phyloP scores from a whole-genome alignment of 2,329 filamentous ascomycete species.

The Lasiodiplodia theobromae region DNA sequence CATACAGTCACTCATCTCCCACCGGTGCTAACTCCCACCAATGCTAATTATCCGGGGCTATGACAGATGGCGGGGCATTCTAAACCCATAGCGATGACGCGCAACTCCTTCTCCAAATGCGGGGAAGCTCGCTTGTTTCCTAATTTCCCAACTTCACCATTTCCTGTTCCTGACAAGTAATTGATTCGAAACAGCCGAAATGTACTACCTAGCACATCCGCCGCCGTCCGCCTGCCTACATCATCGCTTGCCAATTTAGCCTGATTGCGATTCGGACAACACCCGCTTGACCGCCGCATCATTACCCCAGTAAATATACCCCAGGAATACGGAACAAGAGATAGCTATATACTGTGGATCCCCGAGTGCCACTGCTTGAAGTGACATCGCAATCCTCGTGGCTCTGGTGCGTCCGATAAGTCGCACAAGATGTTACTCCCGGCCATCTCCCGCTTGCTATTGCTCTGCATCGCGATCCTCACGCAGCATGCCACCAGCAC shows the following conservation, averaged over 20 bases:
- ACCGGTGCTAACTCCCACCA: neutral
- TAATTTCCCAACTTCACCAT: neutral
- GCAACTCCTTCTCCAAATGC: neutral
- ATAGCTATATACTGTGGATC: neutral
- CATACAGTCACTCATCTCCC: neutral
- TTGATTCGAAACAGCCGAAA: slow-evolving; percentile 15
- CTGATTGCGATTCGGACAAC: slow-evolving; percentile 9
- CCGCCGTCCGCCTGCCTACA: neutral
- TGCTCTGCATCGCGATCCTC: neutral
- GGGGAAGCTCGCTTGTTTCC: slow-evolving; percentile 1
- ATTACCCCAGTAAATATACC: slow-evolving; percentile 6
- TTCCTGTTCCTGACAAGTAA: slow-evolving; percentile 18
- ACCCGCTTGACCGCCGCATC: slow-evolving; percentile 12
- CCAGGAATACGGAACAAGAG: neutral
- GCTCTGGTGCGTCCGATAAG: too few relatives aligned
- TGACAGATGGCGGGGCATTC: neutral
- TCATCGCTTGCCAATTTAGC: slow-evolving; percentile 6
- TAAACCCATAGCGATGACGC: neutral
- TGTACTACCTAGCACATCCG: neutral
- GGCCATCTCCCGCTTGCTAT: neutral
- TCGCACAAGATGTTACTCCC: neutral
- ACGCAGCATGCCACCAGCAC: neutral
- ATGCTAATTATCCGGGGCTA: slow-evolving; percentile 2
- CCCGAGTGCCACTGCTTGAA: neutral
- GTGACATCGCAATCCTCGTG: neutral